Base-by-base conservation (phyloP, 2,329 filamentous ascomycete genomes). In the Neonectria neomacrospora region DNA sequence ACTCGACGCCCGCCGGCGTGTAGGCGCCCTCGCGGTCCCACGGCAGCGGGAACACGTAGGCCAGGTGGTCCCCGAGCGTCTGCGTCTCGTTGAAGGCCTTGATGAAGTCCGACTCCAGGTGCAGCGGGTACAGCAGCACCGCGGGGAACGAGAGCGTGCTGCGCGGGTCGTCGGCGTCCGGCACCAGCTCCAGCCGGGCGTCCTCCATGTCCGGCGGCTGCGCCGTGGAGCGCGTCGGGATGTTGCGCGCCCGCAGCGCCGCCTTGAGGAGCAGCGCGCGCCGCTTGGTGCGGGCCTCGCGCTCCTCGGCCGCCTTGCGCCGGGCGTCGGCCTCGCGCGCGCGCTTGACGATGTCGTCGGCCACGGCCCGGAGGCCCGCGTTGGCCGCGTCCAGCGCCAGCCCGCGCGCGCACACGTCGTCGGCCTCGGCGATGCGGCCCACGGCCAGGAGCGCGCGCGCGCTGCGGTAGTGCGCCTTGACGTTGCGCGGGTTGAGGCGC, bases 401-500 rank as follows among this genome's bases (percentile, higher is more conserved):
- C 0, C 94, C 96, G 5, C 88, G 86, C 5, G 85, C 81, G 74
- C 91, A 94, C 5, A 93, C 89, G 76, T 97, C 93, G 69, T 90
- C 86, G 2, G 96, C 94, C 80, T 97, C 94, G 22, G 81, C 78
- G 59, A 96, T 82, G 73, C 93, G 93, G 76, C 92, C 90, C 16
- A 97, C 87, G 1, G 90, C 88, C 26, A 97, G 82, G 60, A 97
- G 86, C 4, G 96, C 95, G 63, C 85, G 84, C 2, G 91, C 88
- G 58, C 91, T 94, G 66, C 96, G 91, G 80, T 96, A 99, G 80
- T 90, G 93, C 1, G 96, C 95, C 81, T 99, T 99, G 73, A 96
- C 78, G 77, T 97, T 97, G 54, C 77, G 78, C 3, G 90, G 86
- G 79, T 97, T 96, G 62, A 97, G 82, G 41, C 89, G 87, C 64